phyloP scores from a whole-genome alignment of 1,284 basidiomycete species.

The Retiboletus flavoniger region DNA sequence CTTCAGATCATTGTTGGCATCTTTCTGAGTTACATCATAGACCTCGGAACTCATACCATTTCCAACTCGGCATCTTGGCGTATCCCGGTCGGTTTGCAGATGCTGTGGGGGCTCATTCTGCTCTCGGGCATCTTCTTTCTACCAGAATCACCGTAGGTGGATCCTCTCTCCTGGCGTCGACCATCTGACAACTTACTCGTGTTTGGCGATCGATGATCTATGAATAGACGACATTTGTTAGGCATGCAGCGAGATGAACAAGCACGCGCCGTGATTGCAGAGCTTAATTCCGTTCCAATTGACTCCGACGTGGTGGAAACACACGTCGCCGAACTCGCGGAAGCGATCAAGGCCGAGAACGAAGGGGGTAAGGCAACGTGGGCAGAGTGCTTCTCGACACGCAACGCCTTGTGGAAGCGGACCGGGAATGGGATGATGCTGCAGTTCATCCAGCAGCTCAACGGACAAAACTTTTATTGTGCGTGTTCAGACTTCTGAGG shows the following conservation, averaged over 20 bases:
- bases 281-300: slow-evolving; percentile 60
- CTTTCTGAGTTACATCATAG: slow-evolving; percentile 18
- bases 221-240: slow-evolving; percentile 56
- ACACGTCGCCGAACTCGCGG: slow-evolving; percentile 66
- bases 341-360: slow-evolving; percentile 66
- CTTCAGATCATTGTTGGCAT: slow-evolving; percentile 51
- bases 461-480: slow-evolving; percentile 76
- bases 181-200: not conserved
- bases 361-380: slow-evolving; percentile 78
- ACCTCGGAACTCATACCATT: slow-evolving; percentile 46
- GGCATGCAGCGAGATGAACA: slow-evolving; percentile 49
- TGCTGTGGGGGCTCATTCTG: slow-evolving; percentile 64
- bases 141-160: slow-evolving; percentile 70
- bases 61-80: slow-evolving; percentile 67
- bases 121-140: slow-evolving; percentile 73
- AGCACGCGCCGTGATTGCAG: slow-evolving; percentile 61
- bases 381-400: slow-evolving; percentile 72
- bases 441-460: slow-evolving; percentile 78
- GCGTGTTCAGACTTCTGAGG: slow-evolving; percentile 17
- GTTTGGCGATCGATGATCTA: not conserved
- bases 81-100: slow-evolving; percentile 66
- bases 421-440: slow-evolving; percentile 79
- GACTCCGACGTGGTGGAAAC: slow-evolving; percentile 65
- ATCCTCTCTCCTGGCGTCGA: not conserved
- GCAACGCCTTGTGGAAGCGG: slow-evolving; percentile 69